These are phyloP conservation scores for Apophysomyces ossiformis DNA, from an alignment of 371 early-diverging fungal genomes.

Conservation along the genomic window DNA sequence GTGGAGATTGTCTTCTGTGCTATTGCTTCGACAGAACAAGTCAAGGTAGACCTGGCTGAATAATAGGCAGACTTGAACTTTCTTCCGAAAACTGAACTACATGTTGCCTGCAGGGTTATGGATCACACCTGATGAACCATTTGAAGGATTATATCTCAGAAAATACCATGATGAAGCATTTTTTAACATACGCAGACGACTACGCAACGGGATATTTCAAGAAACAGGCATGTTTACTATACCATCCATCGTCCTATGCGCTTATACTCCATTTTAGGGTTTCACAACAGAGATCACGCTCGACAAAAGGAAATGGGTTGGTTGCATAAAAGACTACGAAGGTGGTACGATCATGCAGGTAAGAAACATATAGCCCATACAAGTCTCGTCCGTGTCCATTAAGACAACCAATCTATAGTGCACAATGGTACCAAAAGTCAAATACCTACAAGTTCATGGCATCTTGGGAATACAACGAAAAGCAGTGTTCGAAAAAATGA, in stretches of 20 bases:
- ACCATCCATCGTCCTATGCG: neutral
- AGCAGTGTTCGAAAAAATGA: slow-evolving; percentile 86
- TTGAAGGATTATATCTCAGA: slow-evolving; percentile 88
- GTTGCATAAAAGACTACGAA: slow-evolving; percentile 99
- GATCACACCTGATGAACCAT: slow-evolving; percentile 92
- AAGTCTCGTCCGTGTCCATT: too few relatives aligned
- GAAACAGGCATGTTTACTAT: slow-evolving; percentile 80
- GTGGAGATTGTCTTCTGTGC: slow-evolving; percentile 99
- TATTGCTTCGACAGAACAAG: slow-evolving; percentile 92
- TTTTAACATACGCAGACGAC: slow-evolving; percentile 99
- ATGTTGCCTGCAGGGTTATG: slow-evolving; percentile 77
- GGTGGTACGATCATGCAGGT: slow-evolving; percentile 99
- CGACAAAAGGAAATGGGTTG: slow-evolving; percentile 94
- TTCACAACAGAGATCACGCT: slow-evolving; percentile 97
- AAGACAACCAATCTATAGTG: slow-evolving; percentile 33
- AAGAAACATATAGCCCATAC: slow-evolving; percentile 9
- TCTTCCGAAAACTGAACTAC: neutral
- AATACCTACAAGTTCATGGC: slow-evolving; percentile 59
- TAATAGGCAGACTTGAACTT: slow-evolving; percentile 16
- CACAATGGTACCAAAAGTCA: slow-evolving; percentile 63
- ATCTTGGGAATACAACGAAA: slow-evolving; percentile 69
- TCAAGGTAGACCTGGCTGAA: slow-evolving; percentile 68
- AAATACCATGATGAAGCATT: slow-evolving; percentile 78
- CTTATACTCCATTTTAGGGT: slow-evolving; percentile 61
- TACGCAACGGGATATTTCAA: slow-evolving; percentile 99